phyloP scores from a whole-genome alignment of 2,329 filamentous ascomycete species.

The Claviceps sp. region DNA sequence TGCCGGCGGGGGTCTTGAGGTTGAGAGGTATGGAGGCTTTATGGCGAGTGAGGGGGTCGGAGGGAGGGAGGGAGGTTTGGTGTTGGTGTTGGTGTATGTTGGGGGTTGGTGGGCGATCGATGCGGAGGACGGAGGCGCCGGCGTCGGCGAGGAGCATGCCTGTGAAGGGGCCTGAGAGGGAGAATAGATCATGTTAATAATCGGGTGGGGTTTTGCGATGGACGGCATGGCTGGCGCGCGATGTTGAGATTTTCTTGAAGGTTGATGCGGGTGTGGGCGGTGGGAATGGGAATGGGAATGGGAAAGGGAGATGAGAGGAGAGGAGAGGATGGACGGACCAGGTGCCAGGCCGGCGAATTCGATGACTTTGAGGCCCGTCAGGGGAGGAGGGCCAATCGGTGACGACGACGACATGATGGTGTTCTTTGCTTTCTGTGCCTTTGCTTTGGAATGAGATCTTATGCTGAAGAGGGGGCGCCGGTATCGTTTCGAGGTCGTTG shows the following conservation, averaged over 20 bases:
- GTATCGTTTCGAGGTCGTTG: not conserved
- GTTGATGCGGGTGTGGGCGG: no score
- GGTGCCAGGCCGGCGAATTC: constrained; percentile 51
- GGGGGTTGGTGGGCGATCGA: constrained; percentile 50
- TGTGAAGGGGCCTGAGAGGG: constrained; percentile 62
- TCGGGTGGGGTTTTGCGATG: no score
- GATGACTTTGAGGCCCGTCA: constrained; percentile 41
- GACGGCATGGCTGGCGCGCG: no score
- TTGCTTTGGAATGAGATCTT: no score
- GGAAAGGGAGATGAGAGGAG: not conserved
- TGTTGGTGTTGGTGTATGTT: constrained; percentile 4
- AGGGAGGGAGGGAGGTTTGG: constrained; percentile 7
- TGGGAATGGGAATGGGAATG: no score
- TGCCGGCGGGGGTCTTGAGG: constrained; percentile 53
- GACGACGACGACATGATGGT: constrained; percentile 1
- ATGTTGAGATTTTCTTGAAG: no score
- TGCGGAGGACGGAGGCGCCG: constrained; percentile 73
- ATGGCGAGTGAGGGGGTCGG: constrained; percentile 59
- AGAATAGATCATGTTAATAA: not conserved
- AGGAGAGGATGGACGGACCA: constrained; percentile 25
- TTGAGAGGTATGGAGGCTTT: constrained; percentile 73
- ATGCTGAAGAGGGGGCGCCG: not conserved
- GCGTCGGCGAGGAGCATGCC: constrained; percentile 82
- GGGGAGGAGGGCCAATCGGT: constrained; percentile 15
- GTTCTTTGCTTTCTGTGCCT: not conserved